Percentiles rank a stretch among this genome's conserved stretches.
These are phyloP conservation scores for Sporothrix inflata DNA, from an alignment of 2,329 filamentous ascomycete genomes.

Conservation along the genomic window DNA sequence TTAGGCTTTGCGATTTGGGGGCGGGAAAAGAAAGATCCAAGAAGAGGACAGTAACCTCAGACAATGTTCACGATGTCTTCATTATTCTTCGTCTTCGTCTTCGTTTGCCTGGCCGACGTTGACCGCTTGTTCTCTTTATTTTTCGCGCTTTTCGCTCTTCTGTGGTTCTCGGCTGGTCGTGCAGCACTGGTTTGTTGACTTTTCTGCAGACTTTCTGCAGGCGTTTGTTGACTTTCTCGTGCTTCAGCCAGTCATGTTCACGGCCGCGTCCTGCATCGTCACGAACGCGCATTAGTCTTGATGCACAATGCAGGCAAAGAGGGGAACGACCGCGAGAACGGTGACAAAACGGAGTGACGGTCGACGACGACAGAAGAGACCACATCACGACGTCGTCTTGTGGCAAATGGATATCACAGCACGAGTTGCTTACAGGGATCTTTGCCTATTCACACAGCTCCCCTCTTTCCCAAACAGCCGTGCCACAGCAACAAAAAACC, in stretches of 20 bases:
- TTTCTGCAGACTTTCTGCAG: constrained; percentile 2
- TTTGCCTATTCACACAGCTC: constrained; percentile 10
- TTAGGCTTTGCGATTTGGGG: background rate
- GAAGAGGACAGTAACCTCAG: background rate
- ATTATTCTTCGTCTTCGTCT: background rate
- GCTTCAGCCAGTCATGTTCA: constrained; percentile 10
- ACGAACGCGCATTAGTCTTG: constrained; percentile 9
- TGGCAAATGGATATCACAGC: background rate
- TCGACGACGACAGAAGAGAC: background rate
- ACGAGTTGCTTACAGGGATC: background rate
- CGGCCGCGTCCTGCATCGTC: background rate
- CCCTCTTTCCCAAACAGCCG: background rate
- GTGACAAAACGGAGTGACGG: background rate
- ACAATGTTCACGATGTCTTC: background rate
- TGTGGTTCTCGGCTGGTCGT: background rate
- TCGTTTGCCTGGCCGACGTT: constrained; percentile 2
- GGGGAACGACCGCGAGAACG: background rate
- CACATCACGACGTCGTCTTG: background rate
- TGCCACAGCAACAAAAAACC: constrained; percentile 12
- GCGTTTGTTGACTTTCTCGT: constrained; percentile 16
- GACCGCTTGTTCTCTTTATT: constrained; percentile 23
- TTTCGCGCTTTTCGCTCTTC: background rate
- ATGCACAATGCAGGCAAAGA: constrained; percentile 12
- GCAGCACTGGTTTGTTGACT: constrained; percentile 11
- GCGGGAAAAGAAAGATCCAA: background rate